These are phyloP conservation scores for Blastomyces gilchristii DNA, from an alignment of 2,329 filamentous ascomycete genomes.

Conservation along the genomic window DNA sequence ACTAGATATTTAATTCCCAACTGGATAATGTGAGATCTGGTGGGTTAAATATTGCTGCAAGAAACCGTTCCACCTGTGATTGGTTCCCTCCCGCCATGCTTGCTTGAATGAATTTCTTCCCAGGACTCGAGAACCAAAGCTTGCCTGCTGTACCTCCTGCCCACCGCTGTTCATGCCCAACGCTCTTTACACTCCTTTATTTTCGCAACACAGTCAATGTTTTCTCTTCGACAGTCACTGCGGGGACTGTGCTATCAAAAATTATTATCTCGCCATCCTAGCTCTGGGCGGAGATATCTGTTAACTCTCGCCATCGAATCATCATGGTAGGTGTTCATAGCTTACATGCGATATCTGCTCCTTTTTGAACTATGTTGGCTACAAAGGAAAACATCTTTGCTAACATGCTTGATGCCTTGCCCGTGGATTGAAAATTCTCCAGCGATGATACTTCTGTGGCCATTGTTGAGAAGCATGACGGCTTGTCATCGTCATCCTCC, in stretches of 20 bases:
- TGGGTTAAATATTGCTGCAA: neutral
- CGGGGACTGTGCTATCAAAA: conserved; percentile 7
- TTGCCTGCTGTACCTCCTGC: neutral
- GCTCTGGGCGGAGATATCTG: conserved; percentile 10
- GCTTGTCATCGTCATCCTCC: neutral
- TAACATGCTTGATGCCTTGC: neutral
- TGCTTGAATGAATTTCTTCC: neutral
- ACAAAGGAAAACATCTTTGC: neutral
- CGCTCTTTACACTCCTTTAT: neutral
- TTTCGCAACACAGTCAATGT: conserved; percentile 2
- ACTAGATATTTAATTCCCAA: neutral
- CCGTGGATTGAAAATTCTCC: conserved; percentile 5
- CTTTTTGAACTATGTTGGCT: conserved; percentile 1
- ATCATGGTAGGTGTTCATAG: conserved; percentile 41
- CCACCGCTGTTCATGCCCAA: neutral
- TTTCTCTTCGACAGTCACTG: neutral
- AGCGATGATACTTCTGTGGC: conserved; percentile 90
- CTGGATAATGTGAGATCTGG: neutral
- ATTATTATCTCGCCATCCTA: neutral
- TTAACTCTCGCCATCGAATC: conserved; percentile 62
- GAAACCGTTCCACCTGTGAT: neutral
- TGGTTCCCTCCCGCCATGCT: neutral
- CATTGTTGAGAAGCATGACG: conserved; percentile 52
- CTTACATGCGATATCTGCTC: neutral
- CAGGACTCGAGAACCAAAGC: neutral